phyloP scores from a whole-genome alignment of 2,329 filamentous ascomycete species.

The Tolypocladium ovalisporum region DNA sequence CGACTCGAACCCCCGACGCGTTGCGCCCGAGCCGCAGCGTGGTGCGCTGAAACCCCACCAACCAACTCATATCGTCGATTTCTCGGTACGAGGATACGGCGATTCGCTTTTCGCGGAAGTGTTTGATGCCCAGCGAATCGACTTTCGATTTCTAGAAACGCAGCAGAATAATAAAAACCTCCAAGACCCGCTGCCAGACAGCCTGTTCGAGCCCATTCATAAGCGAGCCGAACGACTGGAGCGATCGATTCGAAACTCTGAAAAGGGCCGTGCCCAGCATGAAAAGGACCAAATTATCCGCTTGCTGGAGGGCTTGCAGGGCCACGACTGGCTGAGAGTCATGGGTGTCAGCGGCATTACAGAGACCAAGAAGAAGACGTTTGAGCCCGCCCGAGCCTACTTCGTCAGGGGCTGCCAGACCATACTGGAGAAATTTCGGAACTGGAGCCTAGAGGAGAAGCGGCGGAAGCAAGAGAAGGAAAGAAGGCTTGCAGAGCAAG shows the following conservation, averaged over 20 bases:
- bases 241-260: conserved; percentile 51
- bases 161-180: conserved; percentile 30
- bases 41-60: conserved; percentile 15
- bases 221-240: conserved; percentile 49
- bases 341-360: conserved; percentile 84
- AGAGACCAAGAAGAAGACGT: conserved; percentile 75
- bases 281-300: conserved; percentile 55
- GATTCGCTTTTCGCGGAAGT: conserved; percentile 46
- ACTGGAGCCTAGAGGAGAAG: conserved; percentile 87
- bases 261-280: conserved; percentile 55
- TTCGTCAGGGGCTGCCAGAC: conserved; percentile 75
- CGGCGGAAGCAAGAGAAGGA: conserved; percentile 68
- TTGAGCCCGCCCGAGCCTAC: conserved; percentile 73
- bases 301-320: conserved; percentile 70
- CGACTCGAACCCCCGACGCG: conserved; percentile 35
- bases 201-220: conserved; percentile 42
- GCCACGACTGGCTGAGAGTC: conserved; percentile 84
- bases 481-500: conserved; percentile 28
- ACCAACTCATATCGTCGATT: conserved; percentile 10
- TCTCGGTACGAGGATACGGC: conserved; percentile 39
- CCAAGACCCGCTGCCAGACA: conserved; percentile 46
- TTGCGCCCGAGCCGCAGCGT: conserved; percentile 13
- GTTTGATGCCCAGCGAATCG: conserved; percentile 43
- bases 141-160: conserved; percentile 41
- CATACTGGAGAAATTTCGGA: conserved; percentile 76